Evolutionary conservation across 257 asterid genomes (phyloP).

Genomic region (Voacanga thouarsii): DNA sequence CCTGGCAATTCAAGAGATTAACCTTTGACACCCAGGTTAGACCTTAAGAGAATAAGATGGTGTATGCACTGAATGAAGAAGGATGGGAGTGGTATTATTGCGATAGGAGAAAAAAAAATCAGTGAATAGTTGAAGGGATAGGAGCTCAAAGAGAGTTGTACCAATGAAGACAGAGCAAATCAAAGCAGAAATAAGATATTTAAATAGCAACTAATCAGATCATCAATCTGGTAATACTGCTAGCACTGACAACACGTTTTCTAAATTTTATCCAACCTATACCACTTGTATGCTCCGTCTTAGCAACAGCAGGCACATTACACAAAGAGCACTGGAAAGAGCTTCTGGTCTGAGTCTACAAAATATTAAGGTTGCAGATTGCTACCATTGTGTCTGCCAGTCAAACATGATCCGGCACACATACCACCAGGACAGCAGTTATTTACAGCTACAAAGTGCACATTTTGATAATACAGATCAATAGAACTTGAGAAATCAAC

Average conservation of each 20-base stretch:
- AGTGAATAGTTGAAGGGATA: not conserved
- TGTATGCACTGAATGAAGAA: not conserved
- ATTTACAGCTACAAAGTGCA: not conserved
- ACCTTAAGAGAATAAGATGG: not conserved
- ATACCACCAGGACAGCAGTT: not conserved
- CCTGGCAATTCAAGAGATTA: not conserved
- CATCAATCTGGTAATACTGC: not conserved
- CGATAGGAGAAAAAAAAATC: not conserved
- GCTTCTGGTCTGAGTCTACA: not conserved
- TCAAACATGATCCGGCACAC: not conserved
- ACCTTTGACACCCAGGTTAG: not conserved
- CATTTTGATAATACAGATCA: not conserved
- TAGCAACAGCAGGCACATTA: not conserved
- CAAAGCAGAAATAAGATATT: not conserved
- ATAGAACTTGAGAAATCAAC: not conserved
- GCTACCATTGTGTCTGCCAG: not conserved
- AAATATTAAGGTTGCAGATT: not conserved
- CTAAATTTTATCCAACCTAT: not conserved
- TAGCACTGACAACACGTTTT: not conserved
- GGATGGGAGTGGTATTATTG: not conserved
- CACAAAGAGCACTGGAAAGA: not conserved
- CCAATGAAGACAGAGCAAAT: not conserved
- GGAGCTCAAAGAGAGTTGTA: not conserved
- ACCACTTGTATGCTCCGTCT: not conserved
- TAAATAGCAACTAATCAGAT: not conserved